Evolutionary conservation across 495 filamentous ascomycete species (phyloP).

Genomic region (Penicillium odoratum): DNA sequence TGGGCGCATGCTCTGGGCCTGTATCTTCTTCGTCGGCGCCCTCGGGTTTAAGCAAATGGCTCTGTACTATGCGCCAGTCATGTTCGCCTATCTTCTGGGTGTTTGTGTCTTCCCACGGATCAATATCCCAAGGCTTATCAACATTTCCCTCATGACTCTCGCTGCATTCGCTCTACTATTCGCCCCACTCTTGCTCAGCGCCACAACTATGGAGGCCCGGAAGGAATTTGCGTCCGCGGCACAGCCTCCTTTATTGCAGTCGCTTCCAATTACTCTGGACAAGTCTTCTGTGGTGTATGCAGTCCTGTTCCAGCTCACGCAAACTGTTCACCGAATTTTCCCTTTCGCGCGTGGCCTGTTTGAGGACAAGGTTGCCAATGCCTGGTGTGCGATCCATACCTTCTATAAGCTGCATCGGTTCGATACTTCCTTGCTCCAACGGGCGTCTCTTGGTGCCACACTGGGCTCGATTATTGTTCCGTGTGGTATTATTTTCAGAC

Average conservation of each 20-base stretch:
- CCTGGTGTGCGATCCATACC: conserved; percentile 92
- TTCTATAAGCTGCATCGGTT: conserved; percentile 80
- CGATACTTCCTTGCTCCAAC: conserved; percentile 66
- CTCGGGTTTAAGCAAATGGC: conserved; percentile 99
- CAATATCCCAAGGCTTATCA: conserved; percentile 66
- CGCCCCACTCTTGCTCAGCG: conserved; percentile 68
- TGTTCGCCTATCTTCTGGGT: conserved; percentile 90
- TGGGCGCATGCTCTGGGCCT: conserved; percentile 80
- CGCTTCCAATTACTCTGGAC: conserved; percentile 58
- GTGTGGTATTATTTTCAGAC: conserved; percentile 73
- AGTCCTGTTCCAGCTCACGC: conserved; percentile 69
- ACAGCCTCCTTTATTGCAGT: conserved; percentile 57
- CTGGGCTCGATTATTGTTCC: conserved; percentile 73
- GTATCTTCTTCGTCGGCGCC: conserved; percentile 90
- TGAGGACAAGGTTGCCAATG: conserved; percentile 97
- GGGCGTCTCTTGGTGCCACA: conserved; percentile 74
- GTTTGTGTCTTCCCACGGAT: conserved; percentile 75
- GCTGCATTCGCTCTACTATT: conserved; percentile 74
- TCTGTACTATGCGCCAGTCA: conserved; percentile 88
- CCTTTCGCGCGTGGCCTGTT: conserved; percentile 93
- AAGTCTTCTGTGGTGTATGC: conserved; percentile 68
- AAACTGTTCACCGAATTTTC: conserved; percentile 86
- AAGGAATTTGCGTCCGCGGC: conserved; percentile 41
- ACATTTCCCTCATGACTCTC: conserved; percentile 70
- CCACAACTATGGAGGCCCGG: conserved; percentile 30